phyloP scores from a whole-genome alignment of 176 grass and related monocot species.

The Paspalum vaginatum region DNA sequence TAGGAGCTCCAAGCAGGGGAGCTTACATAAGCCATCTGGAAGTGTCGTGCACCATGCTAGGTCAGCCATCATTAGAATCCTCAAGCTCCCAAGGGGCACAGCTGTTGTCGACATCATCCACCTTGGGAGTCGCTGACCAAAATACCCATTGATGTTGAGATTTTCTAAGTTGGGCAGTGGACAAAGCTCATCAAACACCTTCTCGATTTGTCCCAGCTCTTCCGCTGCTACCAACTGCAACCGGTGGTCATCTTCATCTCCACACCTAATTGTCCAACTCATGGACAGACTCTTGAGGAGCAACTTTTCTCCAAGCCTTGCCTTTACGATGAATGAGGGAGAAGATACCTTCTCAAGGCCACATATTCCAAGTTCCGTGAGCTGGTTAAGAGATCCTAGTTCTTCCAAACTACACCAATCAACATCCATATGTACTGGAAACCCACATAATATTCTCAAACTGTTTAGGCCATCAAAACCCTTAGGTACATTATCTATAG shows the following conservation, averaged over 20 bases:
- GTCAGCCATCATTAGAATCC: not conserved
- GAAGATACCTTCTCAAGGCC: conserved; percentile 16
- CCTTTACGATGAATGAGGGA: not conserved
- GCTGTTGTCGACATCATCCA: conserved; percentile 5
- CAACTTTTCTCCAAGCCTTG: conserved; percentile 2
- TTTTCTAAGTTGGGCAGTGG: not conserved
- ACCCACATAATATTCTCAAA: conserved; percentile 18
- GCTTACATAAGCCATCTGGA: conserved; percentile 29
- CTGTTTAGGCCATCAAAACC: not conserved
- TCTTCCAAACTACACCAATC: conserved; percentile 25
- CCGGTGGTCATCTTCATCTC: not conserved
- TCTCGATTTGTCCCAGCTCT: not conserved
- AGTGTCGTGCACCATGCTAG: not conserved
- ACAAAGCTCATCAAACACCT: conserved; percentile 25
- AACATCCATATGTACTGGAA: not conserved
- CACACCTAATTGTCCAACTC: not conserved
- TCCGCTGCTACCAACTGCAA: not conserved
- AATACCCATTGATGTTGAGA: conserved; percentile 22
- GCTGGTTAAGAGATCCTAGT: not conserved
- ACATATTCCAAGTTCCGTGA: not conserved
- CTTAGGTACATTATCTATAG: not conserved
- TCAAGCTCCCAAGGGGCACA: not conserved
- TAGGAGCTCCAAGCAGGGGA: conserved; percentile 24
- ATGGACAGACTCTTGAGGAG: too few relatives aligned
- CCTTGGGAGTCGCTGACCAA: conserved; percentile 28